Percentiles rank a stretch among this genome's conserved stretches.
These are phyloP conservation scores for Butyriboletus loyo DNA, from an alignment of 768 basidiomycete genomes.

Conservation along the genomic window DNA sequence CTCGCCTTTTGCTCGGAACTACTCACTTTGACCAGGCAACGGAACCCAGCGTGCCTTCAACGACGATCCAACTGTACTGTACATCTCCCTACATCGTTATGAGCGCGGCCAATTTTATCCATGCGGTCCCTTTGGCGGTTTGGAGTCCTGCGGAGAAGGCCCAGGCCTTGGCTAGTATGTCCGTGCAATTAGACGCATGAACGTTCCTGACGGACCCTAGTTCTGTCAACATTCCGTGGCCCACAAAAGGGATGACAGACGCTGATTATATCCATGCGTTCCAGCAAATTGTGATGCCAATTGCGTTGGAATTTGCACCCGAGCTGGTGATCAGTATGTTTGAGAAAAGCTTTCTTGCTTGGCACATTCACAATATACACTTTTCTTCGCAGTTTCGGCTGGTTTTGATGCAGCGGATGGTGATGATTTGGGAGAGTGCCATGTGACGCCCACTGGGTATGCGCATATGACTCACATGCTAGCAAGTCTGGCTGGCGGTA, in stretches of 20 bases:
- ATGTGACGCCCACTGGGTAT: conserved; percentile 88
- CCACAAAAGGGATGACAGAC: conserved; percentile 81
- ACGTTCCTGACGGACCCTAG: conserved; percentile 38
- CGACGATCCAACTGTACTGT: conserved; percentile 87
- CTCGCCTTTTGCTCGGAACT: background rate
- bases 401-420: conserved; percentile 97
- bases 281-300: conserved; percentile 94
- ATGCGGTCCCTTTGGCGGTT: conserved; percentile 82
- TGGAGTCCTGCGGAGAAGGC: conserved; percentile 84
- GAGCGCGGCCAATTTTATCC: conserved; percentile 93
- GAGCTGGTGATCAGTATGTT: conserved; percentile 91
- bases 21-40: conserved; percentile 60
- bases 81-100: conserved; percentile 93
- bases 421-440: conserved; percentile 87
- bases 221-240: conserved; percentile 97
- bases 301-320: conserved; percentile 93
- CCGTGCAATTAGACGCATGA: background rate
- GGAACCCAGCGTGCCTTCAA: conserved; percentile 96
- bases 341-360: background rate
- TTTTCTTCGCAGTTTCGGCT: conserved; percentile 70
- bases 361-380: background rate
- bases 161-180: conserved; percentile 82
- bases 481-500: conserved; percentile 80
- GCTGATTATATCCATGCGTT: conserved; percentile 97
- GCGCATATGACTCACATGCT: conserved; percentile 99